These are phyloP conservation scores for Camellia japonica DNA, from an alignment of 148 eudicot genomes.

Conservation along the genomic window DNA sequence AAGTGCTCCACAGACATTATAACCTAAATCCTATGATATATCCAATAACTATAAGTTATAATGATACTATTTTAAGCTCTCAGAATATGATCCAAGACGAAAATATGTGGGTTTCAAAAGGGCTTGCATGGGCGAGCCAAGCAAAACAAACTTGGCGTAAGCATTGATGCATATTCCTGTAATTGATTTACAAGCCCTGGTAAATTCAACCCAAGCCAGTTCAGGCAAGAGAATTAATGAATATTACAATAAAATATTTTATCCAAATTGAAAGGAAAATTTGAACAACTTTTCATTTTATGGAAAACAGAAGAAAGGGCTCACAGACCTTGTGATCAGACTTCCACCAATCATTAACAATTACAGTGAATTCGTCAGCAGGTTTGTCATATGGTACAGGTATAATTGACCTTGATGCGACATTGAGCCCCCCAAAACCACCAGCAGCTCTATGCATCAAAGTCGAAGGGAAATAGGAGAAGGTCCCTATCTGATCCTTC, in stretches of 20 bases:
- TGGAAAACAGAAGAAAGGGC: neutral
- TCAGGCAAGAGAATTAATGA: neutral
- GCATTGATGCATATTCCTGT: neutral
- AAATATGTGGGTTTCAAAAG: neutral
- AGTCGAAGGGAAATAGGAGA: conserved; percentile 72
- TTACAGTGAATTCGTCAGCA: conserved; percentile 44
- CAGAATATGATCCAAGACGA: neutral
- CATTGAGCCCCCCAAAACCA: conserved; percentile 65
- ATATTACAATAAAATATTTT: neutral
- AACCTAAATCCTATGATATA: neutral
- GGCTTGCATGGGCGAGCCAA: neutral
- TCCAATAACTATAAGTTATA: neutral
- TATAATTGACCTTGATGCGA: conserved; percentile 54
- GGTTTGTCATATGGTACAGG: conserved; percentile 61
- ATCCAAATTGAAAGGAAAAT: neutral
- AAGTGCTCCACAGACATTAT: neutral
- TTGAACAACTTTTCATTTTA: neutral
- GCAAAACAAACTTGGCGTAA: neutral
- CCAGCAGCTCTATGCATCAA: conserved; percentile 71
- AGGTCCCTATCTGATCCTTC: conserved; percentile 89
- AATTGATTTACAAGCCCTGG: neutral
- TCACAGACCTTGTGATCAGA: conserved; percentile 61
- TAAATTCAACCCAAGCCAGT: neutral
- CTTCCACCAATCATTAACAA: conserved; percentile 76
- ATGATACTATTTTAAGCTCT: neutral